These are phyloP conservation scores for Suillus subaureus DNA, from an alignment of 768 basidiomycete genomes.

Conservation along the genomic window DNA sequence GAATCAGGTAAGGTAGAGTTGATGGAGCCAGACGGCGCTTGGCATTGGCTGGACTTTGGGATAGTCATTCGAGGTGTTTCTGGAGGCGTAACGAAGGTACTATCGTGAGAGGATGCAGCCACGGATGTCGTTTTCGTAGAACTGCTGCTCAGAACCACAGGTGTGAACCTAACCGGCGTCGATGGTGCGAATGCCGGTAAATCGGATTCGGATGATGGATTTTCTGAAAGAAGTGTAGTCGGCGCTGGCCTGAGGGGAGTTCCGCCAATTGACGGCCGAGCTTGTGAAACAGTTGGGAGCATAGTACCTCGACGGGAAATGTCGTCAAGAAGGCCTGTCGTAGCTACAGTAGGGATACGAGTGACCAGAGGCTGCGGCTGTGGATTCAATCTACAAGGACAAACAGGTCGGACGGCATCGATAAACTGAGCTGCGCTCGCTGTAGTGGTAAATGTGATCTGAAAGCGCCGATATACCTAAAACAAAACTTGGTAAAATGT, in stretches of 20 bases:
- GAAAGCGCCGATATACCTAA: conserved; percentile 77
- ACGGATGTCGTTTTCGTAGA: not conserved
- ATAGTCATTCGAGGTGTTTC: conserved; percentile 20
- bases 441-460: conserved; percentile 64
- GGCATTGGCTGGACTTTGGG: not conserved
- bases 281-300: not conserved
- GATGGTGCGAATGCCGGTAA: conserved; percentile 11
- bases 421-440: conserved; percentile 58
- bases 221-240: not conserved
- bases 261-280: conserved; percentile 11
- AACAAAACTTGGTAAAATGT: conserved; percentile 9
- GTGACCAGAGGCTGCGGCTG: conserved; percentile 24
- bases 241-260: not conserved
- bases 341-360: conserved; percentile 19
- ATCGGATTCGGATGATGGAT: conserved; percentile 3
- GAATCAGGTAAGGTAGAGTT: conserved; percentile 30
- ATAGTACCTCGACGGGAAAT: conserved; percentile 23
- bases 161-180: conserved; percentile 12
- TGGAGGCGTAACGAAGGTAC: conserved; percentile 28
- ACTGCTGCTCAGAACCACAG: conserved; percentile 9
- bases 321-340: conserved; percentile 4
- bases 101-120: conserved; percentile 29
- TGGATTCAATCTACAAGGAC: conserved; percentile 71
- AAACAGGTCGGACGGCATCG: conserved; percentile 62
- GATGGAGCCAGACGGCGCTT: conserved; percentile 7